phyloP scores from a whole-genome alignment of 352 stramenopile species.

The Pythium biforme region DNA sequence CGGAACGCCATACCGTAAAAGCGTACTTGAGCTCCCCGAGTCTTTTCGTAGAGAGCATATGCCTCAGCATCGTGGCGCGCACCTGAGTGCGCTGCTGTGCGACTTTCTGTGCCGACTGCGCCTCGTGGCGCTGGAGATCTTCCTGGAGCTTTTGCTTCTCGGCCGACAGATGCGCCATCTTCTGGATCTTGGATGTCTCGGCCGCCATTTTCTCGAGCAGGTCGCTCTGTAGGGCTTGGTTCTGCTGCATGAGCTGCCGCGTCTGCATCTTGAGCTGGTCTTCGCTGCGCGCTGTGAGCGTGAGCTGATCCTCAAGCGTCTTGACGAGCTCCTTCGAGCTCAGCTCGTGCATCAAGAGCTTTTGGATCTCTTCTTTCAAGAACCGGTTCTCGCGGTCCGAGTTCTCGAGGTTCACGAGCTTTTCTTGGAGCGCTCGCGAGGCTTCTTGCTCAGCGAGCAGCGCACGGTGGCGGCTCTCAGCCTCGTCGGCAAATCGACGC shows the following conservation, averaged over 20 bases:
- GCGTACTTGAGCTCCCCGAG: neutral
- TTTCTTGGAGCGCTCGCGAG: constrained; percentile 40
- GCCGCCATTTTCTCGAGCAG: constrained; percentile 64
- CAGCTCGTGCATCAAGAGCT: constrained; percentile 56
- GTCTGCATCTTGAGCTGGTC: constrained; percentile 71
- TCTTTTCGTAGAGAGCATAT: neutral
- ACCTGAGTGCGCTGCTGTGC: constrained; percentile 14
- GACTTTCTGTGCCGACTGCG: constrained; percentile 32
- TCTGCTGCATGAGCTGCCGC: constrained; percentile 68
- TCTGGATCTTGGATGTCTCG: constrained; percentile 65
- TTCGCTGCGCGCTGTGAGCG: constrained; percentile 54
- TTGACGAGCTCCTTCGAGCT: constrained; percentile 51
- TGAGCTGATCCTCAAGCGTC: constrained; percentile 51
- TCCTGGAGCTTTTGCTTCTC: constrained; percentile 60
- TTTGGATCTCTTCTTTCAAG: constrained; percentile 63
- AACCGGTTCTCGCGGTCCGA: constrained; percentile 53
- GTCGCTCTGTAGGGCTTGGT: constrained; percentile 61
- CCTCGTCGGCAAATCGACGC: constrained; percentile 25
- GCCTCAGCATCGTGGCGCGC: neutral
- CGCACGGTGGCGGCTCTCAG: constrained; percentile 20
- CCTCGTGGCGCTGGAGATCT: constrained; percentile 47
- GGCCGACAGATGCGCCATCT: constrained; percentile 56
- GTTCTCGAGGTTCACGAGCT: constrained; percentile 38
- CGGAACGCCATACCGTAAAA: constrained; percentile 3
- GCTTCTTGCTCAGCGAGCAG: constrained; percentile 37